Conservation (phyloP, 768 basidiomycete species). For the Lactarius trivialis region DNA sequence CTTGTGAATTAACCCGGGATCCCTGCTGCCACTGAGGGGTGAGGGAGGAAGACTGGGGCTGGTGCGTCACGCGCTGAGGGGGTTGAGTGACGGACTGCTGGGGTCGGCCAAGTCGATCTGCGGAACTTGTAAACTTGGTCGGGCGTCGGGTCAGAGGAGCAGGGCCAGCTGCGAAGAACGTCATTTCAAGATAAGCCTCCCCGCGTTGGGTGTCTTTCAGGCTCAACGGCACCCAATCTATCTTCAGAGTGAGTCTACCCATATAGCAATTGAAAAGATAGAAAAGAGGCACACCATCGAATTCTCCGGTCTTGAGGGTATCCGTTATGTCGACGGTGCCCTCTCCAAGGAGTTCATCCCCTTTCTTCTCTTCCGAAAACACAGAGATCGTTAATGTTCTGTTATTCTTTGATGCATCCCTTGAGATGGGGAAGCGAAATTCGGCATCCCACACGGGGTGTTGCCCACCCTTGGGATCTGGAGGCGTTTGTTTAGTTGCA, state of each 20-base stretch:
- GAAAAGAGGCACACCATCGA: conserved; percentile 61
- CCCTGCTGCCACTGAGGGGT: conserved; percentile 4
- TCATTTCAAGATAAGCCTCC: conserved; percentile 89
- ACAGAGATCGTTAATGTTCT: conserved; percentile 68
- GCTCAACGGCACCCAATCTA: conserved; percentile 65
- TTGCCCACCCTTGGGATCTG: conserved; percentile 84
- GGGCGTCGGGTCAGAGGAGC: conserved; percentile 35
- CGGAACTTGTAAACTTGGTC: conserved; percentile 27
- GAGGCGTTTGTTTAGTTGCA: conserved; percentile 58
- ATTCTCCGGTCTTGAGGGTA: conserved; percentile 80
- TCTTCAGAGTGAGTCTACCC: not conserved
- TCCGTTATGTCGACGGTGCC: conserved; percentile 69
- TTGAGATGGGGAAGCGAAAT: conserved; percentile 66
- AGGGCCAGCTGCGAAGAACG: conserved; percentile 73
- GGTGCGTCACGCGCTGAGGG: not conserved
- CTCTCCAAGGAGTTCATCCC: conserved; percentile 70
- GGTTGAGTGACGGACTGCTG: conserved; percentile 7
- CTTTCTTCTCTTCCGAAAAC: conserved; percentile 72
- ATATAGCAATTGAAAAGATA: not conserved
- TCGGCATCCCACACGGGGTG: conserved; percentile 93
- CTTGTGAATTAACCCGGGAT: not conserved
- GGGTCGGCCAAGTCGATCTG: conserved; percentile 14
- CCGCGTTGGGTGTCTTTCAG: conserved; percentile 63
- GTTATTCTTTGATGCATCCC: conserved; percentile 45
- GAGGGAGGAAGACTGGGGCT: not conserved